phyloP scores from a whole-genome alignment of 2,329 filamentous ascomycete genomes.

The Herpotrichia juniperi region DNA sequence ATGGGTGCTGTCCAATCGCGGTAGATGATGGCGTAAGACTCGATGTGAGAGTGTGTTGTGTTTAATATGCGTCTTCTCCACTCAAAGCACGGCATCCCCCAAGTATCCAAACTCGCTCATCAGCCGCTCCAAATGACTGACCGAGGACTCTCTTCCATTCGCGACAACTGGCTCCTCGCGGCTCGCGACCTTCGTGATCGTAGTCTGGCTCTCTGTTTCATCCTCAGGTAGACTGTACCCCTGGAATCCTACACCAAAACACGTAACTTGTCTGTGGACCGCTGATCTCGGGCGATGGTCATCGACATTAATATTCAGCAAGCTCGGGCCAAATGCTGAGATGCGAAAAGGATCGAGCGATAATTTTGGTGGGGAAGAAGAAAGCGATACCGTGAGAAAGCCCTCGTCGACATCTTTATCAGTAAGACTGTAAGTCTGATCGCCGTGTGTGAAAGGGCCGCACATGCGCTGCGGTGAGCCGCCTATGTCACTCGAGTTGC shows the following conservation, averaged over 20 bases:
- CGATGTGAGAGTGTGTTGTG: no score
- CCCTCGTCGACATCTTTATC: constrained; percentile 12
- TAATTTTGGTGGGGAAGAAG: constrained; percentile 28
- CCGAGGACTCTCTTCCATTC: constrained; percentile 26
- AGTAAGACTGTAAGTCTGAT: constrained; percentile 4
- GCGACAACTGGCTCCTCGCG: constrained; percentile 14
- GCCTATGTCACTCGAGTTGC: constrained; percentile 30
- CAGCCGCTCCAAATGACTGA: constrained; percentile 30
- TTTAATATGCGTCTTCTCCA: no score
- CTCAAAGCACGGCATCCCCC: constrained; percentile 30
- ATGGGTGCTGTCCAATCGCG: no score
- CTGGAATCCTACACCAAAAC: constrained; percentile 41
- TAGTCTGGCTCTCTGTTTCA: constrained; percentile 30
- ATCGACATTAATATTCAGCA: constrained; percentile 28
- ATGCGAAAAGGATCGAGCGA: constrained; percentile 23
- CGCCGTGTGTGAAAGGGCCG: constrained; percentile 24
- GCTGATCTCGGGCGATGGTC: constrained; percentile 27
- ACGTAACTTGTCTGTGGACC: constrained; percentile 35
- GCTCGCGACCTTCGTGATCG: constrained; percentile 25
- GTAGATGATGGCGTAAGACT: no score
- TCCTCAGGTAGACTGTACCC: constrained; percentile 40
- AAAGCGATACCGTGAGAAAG: constrained; percentile 2
- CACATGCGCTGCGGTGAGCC: constrained; percentile 28
- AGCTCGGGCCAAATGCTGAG: constrained; percentile 34
- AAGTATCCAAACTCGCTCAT: constrained; percentile 43